Evolutionary conservation across 768 basidiomycete genomes (phyloP), one percentile per base, ranked within the genome.

Genomic region (Serendipita sp.): DNA sequence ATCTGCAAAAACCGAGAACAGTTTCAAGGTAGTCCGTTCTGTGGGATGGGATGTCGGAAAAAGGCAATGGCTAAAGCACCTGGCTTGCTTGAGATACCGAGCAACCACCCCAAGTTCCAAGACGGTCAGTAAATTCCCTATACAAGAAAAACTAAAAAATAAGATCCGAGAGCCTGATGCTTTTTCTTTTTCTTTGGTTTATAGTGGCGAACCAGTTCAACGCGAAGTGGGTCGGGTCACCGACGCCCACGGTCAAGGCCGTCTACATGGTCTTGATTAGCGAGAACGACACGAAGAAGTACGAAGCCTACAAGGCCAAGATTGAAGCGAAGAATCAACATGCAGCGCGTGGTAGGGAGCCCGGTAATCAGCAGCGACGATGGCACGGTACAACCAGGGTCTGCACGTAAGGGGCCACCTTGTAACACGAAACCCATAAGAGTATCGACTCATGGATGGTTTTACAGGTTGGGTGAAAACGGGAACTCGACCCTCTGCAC

Each of bases 361-460:
- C 81, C 34, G 86, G 86, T 35, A 87, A 87, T 67, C 85, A 86
- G 72, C 85, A 86, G 68, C 81, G 86, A 35, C 80, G 86, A 24
- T 88, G 85, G 85, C 86, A 88, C 70, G 86, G 86, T 18, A 88
- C 86, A 10, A 78, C 79, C 41, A 77, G 86, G 16, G 78, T 81
- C 56, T 88, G 86, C 72, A 81, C 77, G 18, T 45, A 45, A 24
- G 56, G 37, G 8, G 5, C 48, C 48, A 41, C 3, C 48, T 35
- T 60, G 32, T 48, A 13, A 28, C 3, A 5, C 38, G 32, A 3
- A 30, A 24, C 24, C 24, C 3, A 34, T 45, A 3, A 13, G 56
- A 34, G n/a, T 3, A 10, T 18, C 56, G 13, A 45, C 30, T 28
- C 24, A 46, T 10, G 16, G 18, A 8, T 5, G 41, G 13, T 1